Percentiles rank a stretch among this genome's conserved stretches.
Conservation (phyloP, 208 protist genomes). For the Acanthamoeba lenticulata region DNA sequence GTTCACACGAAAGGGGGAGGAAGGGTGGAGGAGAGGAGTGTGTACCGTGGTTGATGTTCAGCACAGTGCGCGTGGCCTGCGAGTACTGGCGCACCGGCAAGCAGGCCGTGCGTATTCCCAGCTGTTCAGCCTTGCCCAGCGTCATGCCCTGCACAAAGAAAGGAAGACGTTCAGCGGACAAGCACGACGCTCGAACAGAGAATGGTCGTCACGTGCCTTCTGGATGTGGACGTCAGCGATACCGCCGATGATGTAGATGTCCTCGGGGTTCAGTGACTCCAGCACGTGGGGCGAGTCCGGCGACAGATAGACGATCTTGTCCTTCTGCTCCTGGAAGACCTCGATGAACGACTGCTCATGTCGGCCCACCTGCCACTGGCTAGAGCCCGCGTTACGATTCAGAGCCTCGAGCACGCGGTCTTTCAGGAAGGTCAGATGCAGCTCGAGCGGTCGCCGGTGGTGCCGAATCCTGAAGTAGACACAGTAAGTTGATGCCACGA, state of each 20-base stretch:
- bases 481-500: neutral
- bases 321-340: slow-evolving; percentile 12
- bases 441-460: neutral
- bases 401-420: slow-evolving; percentile 3
- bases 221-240: slow-evolving; percentile 61
- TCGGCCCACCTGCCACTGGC: slow-evolving; percentile 44
- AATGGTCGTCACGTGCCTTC: neutral
- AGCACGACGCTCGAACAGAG: neutral
- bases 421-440: slow-evolving; percentile 39
- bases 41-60: slow-evolving; percentile 66
- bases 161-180: neutral
- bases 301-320: slow-evolving; percentile 55
- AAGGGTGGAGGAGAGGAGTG: neutral
- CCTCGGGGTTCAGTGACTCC: neutral
- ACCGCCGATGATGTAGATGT: slow-evolving; percentile 63
- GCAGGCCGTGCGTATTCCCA: slow-evolving; percentile 28
- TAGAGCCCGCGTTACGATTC: neutral
- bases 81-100: slow-evolving; percentile 8
- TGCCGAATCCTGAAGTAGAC: neutral
- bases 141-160: slow-evolving; percentile 19
- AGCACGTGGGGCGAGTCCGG: slow-evolving; percentile 43
- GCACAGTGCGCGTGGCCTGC: slow-evolving; percentile 5
- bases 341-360: slow-evolving; percentile 25
- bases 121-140: slow-evolving; percentile 1
- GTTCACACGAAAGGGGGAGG: too few relatives aligned